Evolutionary conservation across 169 alveolate genomes (phyloP).

Genomic region (Cryptosporidium sp.): DNA sequence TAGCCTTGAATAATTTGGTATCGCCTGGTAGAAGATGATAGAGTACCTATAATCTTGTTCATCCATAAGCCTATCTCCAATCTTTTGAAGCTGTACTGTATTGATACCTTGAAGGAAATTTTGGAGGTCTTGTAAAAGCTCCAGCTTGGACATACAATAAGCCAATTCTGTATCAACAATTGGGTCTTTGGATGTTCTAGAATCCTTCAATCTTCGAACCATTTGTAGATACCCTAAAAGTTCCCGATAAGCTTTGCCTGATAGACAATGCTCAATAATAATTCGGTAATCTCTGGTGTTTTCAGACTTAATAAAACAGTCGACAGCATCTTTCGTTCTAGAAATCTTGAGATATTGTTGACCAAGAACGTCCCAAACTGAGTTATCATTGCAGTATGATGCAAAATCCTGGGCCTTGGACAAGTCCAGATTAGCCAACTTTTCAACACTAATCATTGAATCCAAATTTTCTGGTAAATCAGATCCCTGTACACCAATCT

Average conservation of each 20-base stretch:
- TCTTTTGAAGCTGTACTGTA: conserved; percentile 90
- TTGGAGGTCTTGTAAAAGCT: conserved; percentile 91
- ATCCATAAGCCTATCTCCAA: conserved; percentile 93
- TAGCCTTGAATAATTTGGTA: conserved; percentile 96
- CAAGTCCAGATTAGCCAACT: conserved; percentile 14
- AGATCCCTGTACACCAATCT: background rate
- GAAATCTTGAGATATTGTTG: conserved; percentile 92
- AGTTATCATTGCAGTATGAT: conserved; percentile 66
- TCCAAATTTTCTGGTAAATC: conserved; percentile 63
- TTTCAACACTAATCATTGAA: conserved; percentile 87
- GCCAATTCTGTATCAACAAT: conserved; percentile 92
- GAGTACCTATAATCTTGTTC: conserved; percentile 91
- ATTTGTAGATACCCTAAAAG: conserved; percentile 90
- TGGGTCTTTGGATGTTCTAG: conserved; percentile 88
- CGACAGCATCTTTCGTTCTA: conserved; percentile 93
- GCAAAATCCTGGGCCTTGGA: conserved; percentile 67
- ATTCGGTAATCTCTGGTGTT: conserved; percentile 89
- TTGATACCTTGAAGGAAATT: conserved; percentile 90
- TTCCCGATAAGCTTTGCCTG: conserved; percentile 82
- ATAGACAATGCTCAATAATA: conserved; percentile 80
- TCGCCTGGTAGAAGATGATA: conserved; percentile 91
- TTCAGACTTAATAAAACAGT: conserved; percentile 93
- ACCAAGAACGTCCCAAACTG: conserved; percentile 96
- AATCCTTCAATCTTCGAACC: conserved; percentile 87
- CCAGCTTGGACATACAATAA: conserved; percentile 92